Conservation (phyloP, 106 monocot genomes). For the Dendrobium catenatum region DNA sequence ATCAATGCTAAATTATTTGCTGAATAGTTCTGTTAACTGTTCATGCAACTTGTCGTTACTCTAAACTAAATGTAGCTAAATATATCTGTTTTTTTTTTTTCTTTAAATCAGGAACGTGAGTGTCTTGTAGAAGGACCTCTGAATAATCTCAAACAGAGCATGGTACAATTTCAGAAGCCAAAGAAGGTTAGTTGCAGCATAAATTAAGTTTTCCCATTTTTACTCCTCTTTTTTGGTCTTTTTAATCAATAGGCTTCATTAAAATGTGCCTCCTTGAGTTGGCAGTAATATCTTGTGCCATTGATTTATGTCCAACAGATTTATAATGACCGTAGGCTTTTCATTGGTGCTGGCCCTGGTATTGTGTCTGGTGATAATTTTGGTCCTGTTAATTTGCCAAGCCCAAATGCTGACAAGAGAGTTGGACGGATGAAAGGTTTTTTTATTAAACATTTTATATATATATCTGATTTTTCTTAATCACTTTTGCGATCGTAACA, state of each 20-base stretch:
- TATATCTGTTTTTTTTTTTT: not conserved
- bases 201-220: not conserved
- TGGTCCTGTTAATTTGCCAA: conserved; percentile 33
- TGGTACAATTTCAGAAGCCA: conserved; percentile 99
- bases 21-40: not conserved
- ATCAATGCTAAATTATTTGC: too few species aligned
- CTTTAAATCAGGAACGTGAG: conserved; percentile 64
- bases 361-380: conserved; percentile 38
- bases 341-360: conserved; percentile 58
- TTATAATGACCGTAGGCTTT: conserved; percentile 76
- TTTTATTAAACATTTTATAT: not conserved
- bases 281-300: conserved; percentile 1
- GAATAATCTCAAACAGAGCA: conserved; percentile 98
- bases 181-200: conserved; percentile 51
- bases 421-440: conserved; percentile 67
- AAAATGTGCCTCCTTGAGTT: not conserved
- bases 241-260: not conserved
- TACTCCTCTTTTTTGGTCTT: not conserved
- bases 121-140: conserved; percentile 97
- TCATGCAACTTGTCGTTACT: not conserved
- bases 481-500: not conserved
- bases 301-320: conserved; percentile 41
- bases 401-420: conserved; percentile 57
- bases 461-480: not conserved
- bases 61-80: conserved; percentile 3